Base-by-base conservation (phyloP, 306 rosid genomes). In the Lotus japonicus region DNA sequence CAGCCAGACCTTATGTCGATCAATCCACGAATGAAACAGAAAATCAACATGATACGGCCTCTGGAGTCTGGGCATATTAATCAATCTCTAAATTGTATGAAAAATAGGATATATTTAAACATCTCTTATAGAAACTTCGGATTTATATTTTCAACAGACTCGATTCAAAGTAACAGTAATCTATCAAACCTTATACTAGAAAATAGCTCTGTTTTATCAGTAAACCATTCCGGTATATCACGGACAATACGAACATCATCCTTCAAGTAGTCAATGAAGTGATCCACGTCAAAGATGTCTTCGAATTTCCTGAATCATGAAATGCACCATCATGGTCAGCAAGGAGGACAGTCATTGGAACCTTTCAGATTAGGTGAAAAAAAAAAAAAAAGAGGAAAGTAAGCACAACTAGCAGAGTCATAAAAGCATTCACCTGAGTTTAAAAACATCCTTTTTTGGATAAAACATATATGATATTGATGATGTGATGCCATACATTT, bases 261-360 rank as follows among this genome's bases (percentile, higher is more conserved):
- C 81, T 87, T 95, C 77, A 95, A 82, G 80, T 95, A 95, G 82
- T 85, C 94, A 81, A 95, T 95, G 83, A 95, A 95, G 84, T 95
- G 99, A 73, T 90, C 96, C 68, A 95, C 96, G 60, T 95, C 95
- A 84, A 95, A 95, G 78, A 95, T 95, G 73, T 95, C 97, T 80
- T 90, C 96, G 74, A 95, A 95, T 74, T 95, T 95, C 85, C 99
- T 95, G 97, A 81, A 66, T 16, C 26, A 48, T 39, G 48, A 44
- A 71, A 75, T 59, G 51, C 66, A 57, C 58, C 51, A 44, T 36
- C 60, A 51, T 50, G 58, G 61, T 64, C 55, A 51, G 68, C 28
- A 67, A 9, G 63, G 43, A 51, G 61, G 33, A 48, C 31, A 16
- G 31, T n/a, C 44, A 49, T 35, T 48, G 58, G 43, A 74, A 55